phyloP scores from a whole-genome alignment of 2,329 filamentous ascomycete genomes.

The Trichoderma sp. region DNA sequence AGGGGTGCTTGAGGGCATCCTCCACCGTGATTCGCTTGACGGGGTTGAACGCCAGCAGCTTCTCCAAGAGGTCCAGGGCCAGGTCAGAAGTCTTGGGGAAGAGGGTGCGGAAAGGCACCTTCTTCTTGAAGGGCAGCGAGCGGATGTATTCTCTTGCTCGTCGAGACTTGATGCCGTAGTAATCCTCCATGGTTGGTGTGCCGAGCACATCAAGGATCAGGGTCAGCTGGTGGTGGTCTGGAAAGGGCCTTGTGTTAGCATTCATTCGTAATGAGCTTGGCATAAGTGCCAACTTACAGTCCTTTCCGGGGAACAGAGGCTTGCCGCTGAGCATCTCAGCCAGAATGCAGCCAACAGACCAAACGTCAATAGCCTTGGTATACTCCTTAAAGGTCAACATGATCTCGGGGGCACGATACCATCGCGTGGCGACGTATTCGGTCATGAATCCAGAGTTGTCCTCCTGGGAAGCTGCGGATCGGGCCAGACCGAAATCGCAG shows the following conservation, averaged over 20 bases:
- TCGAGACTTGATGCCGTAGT: constrained; percentile 99
- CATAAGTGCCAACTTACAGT: constrained; percentile 63
- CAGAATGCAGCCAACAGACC: constrained; percentile 97
- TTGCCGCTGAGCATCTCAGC: constrained; percentile 99
- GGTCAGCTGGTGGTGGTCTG: constrained; percentile 96
- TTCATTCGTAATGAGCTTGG: not conserved
- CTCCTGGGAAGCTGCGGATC: constrained; percentile 93
- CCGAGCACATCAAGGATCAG: constrained; percentile 96
- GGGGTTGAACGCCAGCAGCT: constrained; percentile 94
- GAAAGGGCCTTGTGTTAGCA: not conserved
- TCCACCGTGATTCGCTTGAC: constrained; percentile 98
- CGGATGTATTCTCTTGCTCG: constrained; percentile 97
- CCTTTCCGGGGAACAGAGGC: constrained; percentile 95
- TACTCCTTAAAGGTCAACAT: constrained; percentile 99
- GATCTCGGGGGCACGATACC: constrained; percentile 98
- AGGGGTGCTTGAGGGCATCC: constrained; percentile 94
- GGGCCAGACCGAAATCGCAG: constrained; percentile 94
- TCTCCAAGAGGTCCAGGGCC: constrained; percentile 90
- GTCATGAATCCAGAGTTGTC: constrained; percentile 99
- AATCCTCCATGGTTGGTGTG: constrained; percentile 99
- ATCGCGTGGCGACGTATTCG: constrained; percentile 98
- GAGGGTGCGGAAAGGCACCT: constrained; percentile 94
- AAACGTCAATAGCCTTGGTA: constrained; percentile 98
- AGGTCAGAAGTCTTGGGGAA: constrained; percentile 99
- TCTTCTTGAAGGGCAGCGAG: constrained; percentile 98